Evolutionary conservation across 495 filamentous ascomycete genomes (phyloP), one percentile per base, ranked within the genome.

Genomic region (Articulospora tetracladia): DNA sequence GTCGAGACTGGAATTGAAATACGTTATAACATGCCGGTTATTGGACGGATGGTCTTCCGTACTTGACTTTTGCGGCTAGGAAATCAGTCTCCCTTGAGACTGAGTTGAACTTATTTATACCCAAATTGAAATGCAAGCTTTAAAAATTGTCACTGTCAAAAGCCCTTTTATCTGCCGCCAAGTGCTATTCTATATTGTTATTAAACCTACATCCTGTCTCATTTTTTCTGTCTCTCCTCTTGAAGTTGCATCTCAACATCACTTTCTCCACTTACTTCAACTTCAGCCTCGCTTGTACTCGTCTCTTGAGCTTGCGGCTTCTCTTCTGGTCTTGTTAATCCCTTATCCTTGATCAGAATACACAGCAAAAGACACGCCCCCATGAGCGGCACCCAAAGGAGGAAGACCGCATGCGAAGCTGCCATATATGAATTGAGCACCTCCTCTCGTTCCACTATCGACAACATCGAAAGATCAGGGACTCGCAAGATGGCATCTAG

Each of bases 311-410:
- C 34, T 47, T 30, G 12, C 36, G 39, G 20, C 22, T 53, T 58
- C 47, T 82, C 79, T 60, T 83, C 82, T 0, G 71, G 72, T 58
- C 81, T 69, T 65, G 77, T 72, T 57, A 86, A 59, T 3, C 82
- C 82, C 49, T 70, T 74, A 59, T 86, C 83, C 53, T 77, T 77
- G 20, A 86, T 73, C 23, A 83, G 74, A 0, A 78, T 2, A 62
- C 79, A 83, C 10, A 76, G 70, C 20, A 82, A 49, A 48, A 86
- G 74, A 67, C 78, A 80, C 0, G 77, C 60, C 0, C 76, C 83
- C 20, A 85, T 79, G 3, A 86, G 44, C 20, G 82, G 82, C 17
- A 83, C 76, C 62, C 79, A 78, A 7, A 82, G 60, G 22, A 79
- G 76, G 53, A 85, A 86, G 3, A 85, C 81, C 0, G 73, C 70